Evolutionary conservation across 2,329 filamentous ascomycete genomes (phyloP).

Genomic region (Sphaerulina musiva): DNA sequence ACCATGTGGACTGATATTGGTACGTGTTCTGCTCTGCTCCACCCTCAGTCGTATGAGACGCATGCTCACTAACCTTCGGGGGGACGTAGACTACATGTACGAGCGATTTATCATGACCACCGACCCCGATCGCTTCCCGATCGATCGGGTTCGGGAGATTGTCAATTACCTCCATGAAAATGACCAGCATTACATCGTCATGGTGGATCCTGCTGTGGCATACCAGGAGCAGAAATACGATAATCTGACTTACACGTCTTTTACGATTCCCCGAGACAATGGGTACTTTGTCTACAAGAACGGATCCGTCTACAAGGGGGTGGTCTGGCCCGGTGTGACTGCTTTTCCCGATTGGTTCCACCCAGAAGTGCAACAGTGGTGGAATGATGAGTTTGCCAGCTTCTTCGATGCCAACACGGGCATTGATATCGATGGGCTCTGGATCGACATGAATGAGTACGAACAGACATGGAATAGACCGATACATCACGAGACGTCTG

Average conservation of each 20-base stretch:
- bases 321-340: conserved; percentile 64
- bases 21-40: background rate
- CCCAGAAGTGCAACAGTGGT: conserved; percentile 56
- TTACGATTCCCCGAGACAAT: conserved; percentile 56
- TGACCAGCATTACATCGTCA: conserved; percentile 45
- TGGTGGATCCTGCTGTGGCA: conserved; percentile 64
- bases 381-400: conserved; percentile 58
- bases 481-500: too few relatives aligned
- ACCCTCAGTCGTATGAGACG: background rate
- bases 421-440: conserved; percentile 65
- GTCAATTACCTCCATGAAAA: conserved; percentile 46
- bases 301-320: conserved; percentile 53
- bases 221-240: conserved; percentile 32
- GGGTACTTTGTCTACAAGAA: conserved; percentile 49
- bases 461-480: too few relatives aligned
- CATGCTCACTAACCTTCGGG: background rate
- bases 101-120: conserved; percentile 54
- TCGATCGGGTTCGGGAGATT: conserved; percentile 58
- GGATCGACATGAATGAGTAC: conserved; percentile 61
- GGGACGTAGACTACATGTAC: conserved; percentile 27
- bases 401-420: conserved; percentile 61
- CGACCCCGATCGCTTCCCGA: conserved; percentile 58
- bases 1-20: conserved; percentile 60
- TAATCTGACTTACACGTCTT: conserved; percentile 38
- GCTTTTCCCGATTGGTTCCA: conserved; percentile 62